Percentiles rank a stretch among this genome's conserved stretches.
Evolutionary conservation across 2,329 filamentous ascomycete genomes (phyloP).

Genomic region (Pseudogymnoascus sp.): DNA sequence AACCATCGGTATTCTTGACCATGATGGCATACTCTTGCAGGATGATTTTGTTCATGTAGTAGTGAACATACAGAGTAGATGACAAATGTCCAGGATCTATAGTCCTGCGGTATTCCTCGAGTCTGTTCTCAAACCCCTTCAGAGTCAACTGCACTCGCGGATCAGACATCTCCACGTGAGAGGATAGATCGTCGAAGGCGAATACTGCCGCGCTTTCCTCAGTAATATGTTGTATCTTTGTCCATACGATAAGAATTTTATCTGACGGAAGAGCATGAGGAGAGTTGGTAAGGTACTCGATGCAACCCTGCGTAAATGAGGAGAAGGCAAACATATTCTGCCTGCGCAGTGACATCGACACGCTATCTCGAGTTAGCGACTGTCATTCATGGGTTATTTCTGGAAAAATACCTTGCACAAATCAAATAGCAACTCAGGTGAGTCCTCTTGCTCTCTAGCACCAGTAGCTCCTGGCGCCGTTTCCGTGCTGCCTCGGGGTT

Average conservation of each 20-base stretch:
- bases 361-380: constrained; percentile 20
- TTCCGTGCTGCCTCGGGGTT: not conserved
- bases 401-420: constrained; percentile 21
- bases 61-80: constrained; percentile 29
- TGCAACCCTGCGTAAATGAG: constrained; percentile 33
- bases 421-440: constrained; percentile 31
- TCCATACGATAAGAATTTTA: constrained; percentile 30
- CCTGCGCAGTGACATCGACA: constrained; percentile 33
- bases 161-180: constrained; percentile 40
- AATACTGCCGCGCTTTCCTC: constrained; percentile 46
- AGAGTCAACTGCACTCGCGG: constrained; percentile 42
- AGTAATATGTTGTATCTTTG: constrained; percentile 35
- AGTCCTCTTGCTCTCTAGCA: constrained; percentile 30
- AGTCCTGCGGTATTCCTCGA: constrained; percentile 36
- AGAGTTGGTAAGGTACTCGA: constrained; percentile 30
- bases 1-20: constrained; percentile 44
- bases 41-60: constrained; percentile 43
- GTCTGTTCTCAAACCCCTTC: constrained; percentile 41
- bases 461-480: constrained; percentile 10
- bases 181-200: constrained; percentile 32
- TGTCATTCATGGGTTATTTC: not conserved
- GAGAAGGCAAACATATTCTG: constrained; percentile 34
- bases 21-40: constrained; percentile 50
- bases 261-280: constrained; percentile 28
- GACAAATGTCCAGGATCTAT: constrained; percentile 25